Base-by-base conservation (phyloP, 495 filamentous ascomycete species). In the Penicillium mononematosum region DNA sequence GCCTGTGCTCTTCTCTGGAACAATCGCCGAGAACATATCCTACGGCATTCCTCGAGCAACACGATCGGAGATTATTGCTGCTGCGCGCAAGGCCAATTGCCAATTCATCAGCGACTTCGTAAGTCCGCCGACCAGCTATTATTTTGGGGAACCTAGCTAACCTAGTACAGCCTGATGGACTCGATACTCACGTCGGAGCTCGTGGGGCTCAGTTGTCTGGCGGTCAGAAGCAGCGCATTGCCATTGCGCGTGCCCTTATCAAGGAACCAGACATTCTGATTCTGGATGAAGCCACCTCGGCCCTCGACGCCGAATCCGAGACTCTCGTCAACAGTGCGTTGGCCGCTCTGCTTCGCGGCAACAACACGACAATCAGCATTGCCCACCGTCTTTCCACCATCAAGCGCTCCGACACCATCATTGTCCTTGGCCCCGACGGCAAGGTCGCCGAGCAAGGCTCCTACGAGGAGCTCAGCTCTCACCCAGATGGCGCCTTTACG, bases 221-320 rank as follows among this genome's bases (percentile, higher is more conserved):
- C 34, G 94, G 94, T 2, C 94, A 98, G 71, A 98, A 98, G 73
- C 95, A 98, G 68, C 88, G 94, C 55, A 97, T 99, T 64, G 95
- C 94, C 24, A 98, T 98, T 72, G 94, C 94, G 0, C 83, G 94
- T 47, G 94, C 94, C 9, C 79, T 98, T 20, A 87, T 98, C 63
- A 98, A 98, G 74, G 85, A 96, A 50, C 94, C 94, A 0, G 95
- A 98, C 70, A 97, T 98, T 65, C 70, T 98, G 53, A 93, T 98
- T 58, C 82, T 98, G 2, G 94, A 98, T 69, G 94, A 98, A 81
- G 91, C 90, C 16, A 95, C 90, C 6, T 91, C 88, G 39, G 94
- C 94, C 4, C 84, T 98, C 12, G 94, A 98, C 68, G 95, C 94
- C n/a, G 95, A 99, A 70, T 92, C 88, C 3, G 94, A 99, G 73